Percentiles rank a stretch among this genome's conserved stretches.
Evolutionary conservation across 148 eudicot species (phyloP).

Genomic region (Spergularia bocconei): DNA sequence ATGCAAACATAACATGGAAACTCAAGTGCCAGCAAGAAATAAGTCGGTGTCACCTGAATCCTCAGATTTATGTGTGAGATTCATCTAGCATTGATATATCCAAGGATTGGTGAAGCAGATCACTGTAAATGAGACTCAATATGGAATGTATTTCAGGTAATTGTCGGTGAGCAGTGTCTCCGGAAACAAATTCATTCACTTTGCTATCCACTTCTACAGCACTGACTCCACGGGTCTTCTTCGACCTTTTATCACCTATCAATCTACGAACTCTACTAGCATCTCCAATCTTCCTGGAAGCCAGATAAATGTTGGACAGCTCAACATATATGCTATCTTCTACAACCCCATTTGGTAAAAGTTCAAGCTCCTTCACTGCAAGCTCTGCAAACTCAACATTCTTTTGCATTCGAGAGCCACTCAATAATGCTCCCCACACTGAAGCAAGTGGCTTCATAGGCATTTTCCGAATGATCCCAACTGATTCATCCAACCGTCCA

Average conservation of each 20-base stretch:
- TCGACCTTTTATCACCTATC: conserved; percentile 29
- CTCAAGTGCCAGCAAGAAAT: not conserved
- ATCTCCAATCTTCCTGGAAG: conserved; percentile 22
- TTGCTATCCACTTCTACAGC: conserved; percentile 23
- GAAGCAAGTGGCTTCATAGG: conserved; percentile 37
- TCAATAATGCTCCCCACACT: conserved; percentile 33
- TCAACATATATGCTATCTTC: conserved; percentile 27
- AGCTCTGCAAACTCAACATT: conserved; percentile 33
- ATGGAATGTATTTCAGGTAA: conserved; percentile 19
- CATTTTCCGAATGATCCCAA: conserved; percentile 28
- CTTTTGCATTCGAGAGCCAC: conserved; percentile 24
- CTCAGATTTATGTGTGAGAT: not conserved
- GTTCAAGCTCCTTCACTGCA: conserved; percentile 28
- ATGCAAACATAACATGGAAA: too few relatives aligned
- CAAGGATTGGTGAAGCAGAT: conserved; percentile 9
- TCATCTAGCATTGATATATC: conserved; percentile 5
- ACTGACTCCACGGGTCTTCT: conserved; percentile 31
- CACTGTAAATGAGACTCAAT: conserved; percentile 16
- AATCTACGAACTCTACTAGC: conserved; percentile 30
- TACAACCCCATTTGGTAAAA: conserved; percentile 20
- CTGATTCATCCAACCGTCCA: conserved; percentile 25
- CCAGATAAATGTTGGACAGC: conserved; percentile 33
- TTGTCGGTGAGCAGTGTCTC: conserved; percentile 27
- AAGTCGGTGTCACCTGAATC: not conserved
- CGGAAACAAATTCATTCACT: conserved; percentile 29